Conservation (phyloP, 768 basidiomycete species). For the Termitomyces sp. region DNA sequence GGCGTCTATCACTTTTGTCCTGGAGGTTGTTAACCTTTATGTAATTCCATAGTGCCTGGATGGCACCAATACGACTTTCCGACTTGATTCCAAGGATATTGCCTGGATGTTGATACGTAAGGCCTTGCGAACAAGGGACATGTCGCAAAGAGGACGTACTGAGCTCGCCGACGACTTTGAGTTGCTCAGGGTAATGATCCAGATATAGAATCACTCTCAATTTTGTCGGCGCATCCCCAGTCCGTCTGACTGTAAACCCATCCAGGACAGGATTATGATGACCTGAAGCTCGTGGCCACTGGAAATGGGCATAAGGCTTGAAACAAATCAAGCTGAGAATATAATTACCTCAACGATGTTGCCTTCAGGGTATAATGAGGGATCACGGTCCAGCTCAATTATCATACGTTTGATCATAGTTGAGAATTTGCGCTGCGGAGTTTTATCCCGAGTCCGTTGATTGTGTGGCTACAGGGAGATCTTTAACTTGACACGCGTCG, state of each 20-base stretch:
- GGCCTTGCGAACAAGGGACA: neutral
- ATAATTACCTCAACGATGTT: constrained; percentile 82
- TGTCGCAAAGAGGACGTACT: constrained; percentile 33
- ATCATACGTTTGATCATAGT: constrained; percentile 80
- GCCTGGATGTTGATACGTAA: constrained; percentile 28
- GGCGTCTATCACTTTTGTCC: constrained; percentile 73
- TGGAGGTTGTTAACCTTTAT: constrained; percentile 81
- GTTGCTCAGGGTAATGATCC: constrained; percentile 85
- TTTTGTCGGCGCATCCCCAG: constrained; percentile 74
- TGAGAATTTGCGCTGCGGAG: constrained; percentile 72
- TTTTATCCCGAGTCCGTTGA: constrained; percentile 59
- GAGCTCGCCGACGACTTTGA: constrained; percentile 72
- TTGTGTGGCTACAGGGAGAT: constrained; percentile 42
- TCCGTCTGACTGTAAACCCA: constrained; percentile 80
- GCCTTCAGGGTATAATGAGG: constrained; percentile 72
- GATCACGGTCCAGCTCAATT: constrained; percentile 84
- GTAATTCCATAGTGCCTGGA: constrained; percentile 88
- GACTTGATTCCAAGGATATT: constrained; percentile 75
- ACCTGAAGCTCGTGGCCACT: constrained; percentile 64
- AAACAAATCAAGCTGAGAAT: neutral
- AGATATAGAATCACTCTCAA: constrained; percentile 82
- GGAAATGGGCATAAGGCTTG: neutral
- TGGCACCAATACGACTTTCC: constrained; percentile 74
- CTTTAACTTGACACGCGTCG: constrained; percentile 1
- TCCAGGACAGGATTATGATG: constrained; percentile 62